phyloP scores from a whole-genome alignment of 306 rosid genomes.

The Quercus suber region DNA sequence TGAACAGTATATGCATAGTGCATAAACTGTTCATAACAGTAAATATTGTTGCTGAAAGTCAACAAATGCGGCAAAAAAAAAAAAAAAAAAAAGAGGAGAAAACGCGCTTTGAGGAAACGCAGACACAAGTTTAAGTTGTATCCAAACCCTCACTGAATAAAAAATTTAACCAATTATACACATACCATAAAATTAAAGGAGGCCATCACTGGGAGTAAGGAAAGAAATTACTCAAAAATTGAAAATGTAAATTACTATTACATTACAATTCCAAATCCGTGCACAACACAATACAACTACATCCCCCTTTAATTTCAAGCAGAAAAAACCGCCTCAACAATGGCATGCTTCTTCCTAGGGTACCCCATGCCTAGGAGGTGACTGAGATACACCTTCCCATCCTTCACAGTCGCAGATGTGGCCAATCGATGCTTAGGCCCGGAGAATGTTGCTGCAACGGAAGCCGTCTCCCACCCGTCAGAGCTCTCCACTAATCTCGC shows the following conservation, averaged over 20 bases:
- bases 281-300: neutral
- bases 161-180: too few species aligned
- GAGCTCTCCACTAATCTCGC: conserved; percentile 78
- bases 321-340: conserved; percentile 79
- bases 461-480: conserved; percentile 88
- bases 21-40: too few species aligned
- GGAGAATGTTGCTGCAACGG: conserved; percentile 48
- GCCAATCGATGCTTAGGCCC: conserved; percentile 82
- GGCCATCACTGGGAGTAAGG: too few species aligned
- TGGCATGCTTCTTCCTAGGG: conserved; percentile 78
- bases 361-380: conserved; percentile 74
- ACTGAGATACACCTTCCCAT: conserved; percentile 75
- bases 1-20: too few species aligned
- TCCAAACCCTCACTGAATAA: too few species aligned
- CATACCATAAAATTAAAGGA: too few species aligned
- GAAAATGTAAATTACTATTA: neutral
- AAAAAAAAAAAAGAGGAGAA: too few species aligned
- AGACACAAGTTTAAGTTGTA: too few species aligned
- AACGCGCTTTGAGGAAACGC: too few species aligned
- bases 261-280: neutral
- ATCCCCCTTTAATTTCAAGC: neutral
- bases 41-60: too few species aligned
- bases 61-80: too few species aligned
- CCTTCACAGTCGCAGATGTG: conserved; percentile 80
- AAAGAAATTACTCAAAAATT: neutral